Evolutionary conservation across 371 early-diverging fungal species (phyloP), one percentile per base, ranked within the genome.

Genomic region (Mortierella sp.): DNA sequence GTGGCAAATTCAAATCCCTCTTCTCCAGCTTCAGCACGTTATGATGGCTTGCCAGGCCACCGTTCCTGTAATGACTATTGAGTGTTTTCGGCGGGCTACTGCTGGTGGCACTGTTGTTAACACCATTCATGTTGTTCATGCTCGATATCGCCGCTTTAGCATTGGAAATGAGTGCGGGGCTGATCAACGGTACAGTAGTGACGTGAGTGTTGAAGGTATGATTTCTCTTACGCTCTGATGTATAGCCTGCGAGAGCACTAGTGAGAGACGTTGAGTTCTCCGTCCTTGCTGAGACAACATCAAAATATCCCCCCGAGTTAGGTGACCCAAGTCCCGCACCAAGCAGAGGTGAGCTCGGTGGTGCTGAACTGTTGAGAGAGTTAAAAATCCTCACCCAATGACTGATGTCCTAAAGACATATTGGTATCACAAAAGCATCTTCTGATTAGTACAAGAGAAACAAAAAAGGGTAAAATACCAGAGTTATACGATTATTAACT

Each of bases 321-420:
- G 74, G 68, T 34, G 68, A 74, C 8, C 47, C 60, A 2, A 54
- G 42, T 15, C 75, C 65, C 19, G 8, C 53, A 28, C 56, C 56
- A 56, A 60, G 31, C 34, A 56, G 17, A 15, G 72, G 68, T 0
- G 72, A 71, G 2, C 59, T 53, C 13, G 62, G 13, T 2, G 67
- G 68, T 4, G 59, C 56, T 19, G 42, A n/a, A 17, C 42, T 45
- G 49, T 76, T 72, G 22, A 78, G 67, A 1, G 79, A 78, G 45
- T 65, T 64, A 54, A 78, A 73, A 22, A 78, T 78, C 45, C 79
- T 57, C 12, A 55, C 62, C 79, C 79, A 78, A 40, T 78, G 73
- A 45, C 51, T 68, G 19, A 73, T 35, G n/a, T 78, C 73, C 79
- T 78, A 57, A 15, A 13, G 43, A 43, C 35, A 35, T 35, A 10